phyloP scores from a whole-genome alignment of 1,284 basidiomycete species.

The Cryptococcus floricola region DNA sequence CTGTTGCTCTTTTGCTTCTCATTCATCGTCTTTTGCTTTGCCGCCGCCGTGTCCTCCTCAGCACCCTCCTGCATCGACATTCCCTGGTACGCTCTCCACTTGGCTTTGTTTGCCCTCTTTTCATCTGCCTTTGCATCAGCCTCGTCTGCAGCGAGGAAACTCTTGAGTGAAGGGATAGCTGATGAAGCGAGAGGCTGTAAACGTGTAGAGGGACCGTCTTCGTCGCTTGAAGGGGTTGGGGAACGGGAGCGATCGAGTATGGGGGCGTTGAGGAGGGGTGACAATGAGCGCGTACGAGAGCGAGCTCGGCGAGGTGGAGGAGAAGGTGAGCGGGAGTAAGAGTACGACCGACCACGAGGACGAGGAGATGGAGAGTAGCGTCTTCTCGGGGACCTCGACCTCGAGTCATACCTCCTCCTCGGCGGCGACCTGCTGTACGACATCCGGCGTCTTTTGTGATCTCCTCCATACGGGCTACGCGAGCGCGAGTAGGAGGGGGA shows the following conservation, averaged over 20 bases:
- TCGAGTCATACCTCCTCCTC: slow-evolving; percentile 5
- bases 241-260: slow-evolving; percentile 12
- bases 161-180: slow-evolving; percentile 70
- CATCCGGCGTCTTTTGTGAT: neutral
- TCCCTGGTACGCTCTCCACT: slow-evolving; percentile 58
- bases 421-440: slow-evolving; percentile 4
- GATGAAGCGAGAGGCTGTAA: slow-evolving; percentile 63
- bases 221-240: slow-evolving; percentile 24
- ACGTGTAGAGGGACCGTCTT: slow-evolving; percentile 46
- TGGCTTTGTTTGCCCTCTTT: slow-evolving; percentile 66
- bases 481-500: slow-evolving; percentile 7
- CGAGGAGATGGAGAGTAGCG: slow-evolving; percentile 10
- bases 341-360: neutral
- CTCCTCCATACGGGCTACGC: slow-evolving; percentile 1
- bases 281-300: slow-evolving; percentile 8
- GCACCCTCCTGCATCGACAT: slow-evolving; percentile 40
- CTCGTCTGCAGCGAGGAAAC: slow-evolving; percentile 70
- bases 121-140: slow-evolving; percentile 62
- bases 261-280: slow-evolving; percentile 14
- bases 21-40: slow-evolving; percentile 19
- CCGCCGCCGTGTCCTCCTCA: slow-evolving; percentile 14
- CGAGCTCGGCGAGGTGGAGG: slow-evolving; percentile 7
- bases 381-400: slow-evolving; percentile 3
- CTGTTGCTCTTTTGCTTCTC: slow-evolving; percentile 45
- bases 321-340: slow-evolving; percentile 3